These are phyloP conservation scores for Cytospora paraplurivora DNA, from an alignment of 2,329 filamentous ascomycete genomes.

Conservation along the genomic window DNA sequence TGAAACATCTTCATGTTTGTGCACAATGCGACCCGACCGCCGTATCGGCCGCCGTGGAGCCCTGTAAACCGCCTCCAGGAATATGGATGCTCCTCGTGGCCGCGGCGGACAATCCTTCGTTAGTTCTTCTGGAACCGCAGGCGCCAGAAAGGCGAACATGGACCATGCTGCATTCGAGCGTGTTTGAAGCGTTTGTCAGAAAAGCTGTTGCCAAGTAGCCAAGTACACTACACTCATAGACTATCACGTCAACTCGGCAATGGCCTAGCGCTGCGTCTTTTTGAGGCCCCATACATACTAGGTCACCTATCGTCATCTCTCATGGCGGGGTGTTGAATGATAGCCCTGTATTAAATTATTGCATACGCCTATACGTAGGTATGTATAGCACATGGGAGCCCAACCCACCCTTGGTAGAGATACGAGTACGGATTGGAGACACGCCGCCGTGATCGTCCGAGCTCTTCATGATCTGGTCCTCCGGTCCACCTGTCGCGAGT, in stretches of 20 bases:
- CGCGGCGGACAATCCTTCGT: background rate
- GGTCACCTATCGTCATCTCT: background rate
- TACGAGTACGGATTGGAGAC: background rate
- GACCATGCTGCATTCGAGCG: background rate
- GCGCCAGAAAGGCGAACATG: background rate
- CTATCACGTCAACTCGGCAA: slow-evolving; percentile 1
- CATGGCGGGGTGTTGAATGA: too few relatives aligned
- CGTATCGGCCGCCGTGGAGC: background rate
- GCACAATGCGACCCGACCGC: background rate
- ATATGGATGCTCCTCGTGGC: background rate
- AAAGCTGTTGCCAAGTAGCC: too few relatives aligned
- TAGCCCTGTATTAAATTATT: too few relatives aligned
- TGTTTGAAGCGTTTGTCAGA: background rate
- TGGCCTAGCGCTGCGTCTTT: background rate
- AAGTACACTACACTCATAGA: background rate
- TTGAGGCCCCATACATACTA: background rate
- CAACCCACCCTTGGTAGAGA: background rate
- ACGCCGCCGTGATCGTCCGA: background rate
- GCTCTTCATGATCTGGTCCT: background rate
- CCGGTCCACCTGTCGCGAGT: background rate
- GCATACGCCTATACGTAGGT: background rate
- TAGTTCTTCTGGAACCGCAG: background rate
- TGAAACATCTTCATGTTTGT: background rate
- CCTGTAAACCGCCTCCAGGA: background rate
- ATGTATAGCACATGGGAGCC: background rate